A percentile compares a stretch with the other conserved stretches of the same genome.
Evolutionary conservation across 371 early-diverging fungal genomes (phyloP).

Genomic region (Mycotypha africana): DNA sequence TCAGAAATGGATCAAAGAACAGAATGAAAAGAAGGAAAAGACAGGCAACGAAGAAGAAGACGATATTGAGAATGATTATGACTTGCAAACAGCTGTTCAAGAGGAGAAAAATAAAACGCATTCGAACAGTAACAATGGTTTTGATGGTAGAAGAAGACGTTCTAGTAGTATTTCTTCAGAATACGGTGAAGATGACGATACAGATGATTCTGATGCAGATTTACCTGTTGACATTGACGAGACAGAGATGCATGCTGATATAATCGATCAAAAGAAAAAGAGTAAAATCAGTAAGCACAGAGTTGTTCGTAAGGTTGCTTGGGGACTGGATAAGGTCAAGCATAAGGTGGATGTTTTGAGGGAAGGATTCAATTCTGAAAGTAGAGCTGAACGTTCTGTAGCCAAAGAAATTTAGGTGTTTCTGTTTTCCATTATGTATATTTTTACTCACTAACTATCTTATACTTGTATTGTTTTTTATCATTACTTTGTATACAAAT

Average conservation of each 20-base stretch:
- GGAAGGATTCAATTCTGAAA: conserved; percentile 40
- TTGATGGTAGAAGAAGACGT: background rate
- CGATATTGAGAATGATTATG: conserved; percentile 3
- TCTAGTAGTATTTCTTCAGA: conserved; percentile 20
- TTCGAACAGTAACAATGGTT: background rate
- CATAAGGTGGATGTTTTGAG: conserved; percentile 23
- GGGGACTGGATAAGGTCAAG: conserved; percentile 30
- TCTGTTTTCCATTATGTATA: too few species aligned
- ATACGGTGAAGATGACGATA: conserved; percentile 21
- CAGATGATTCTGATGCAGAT: conserved; percentile 7
- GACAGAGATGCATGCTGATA: conserved; percentile 12
- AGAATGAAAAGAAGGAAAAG: conserved; percentile 6
- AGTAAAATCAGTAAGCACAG: conserved; percentile 21
- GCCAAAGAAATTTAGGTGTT: conserved; percentile 24
- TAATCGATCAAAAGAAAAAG: conserved; percentile 15
- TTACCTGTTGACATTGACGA: conserved; percentile 9
- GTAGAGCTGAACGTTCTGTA: conserved; percentile 21
- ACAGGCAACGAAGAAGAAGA: conserved; percentile 1
- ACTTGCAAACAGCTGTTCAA: conserved; percentile 11
- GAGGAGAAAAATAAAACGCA: conserved; percentile 3
- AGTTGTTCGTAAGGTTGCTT: conserved; percentile 26
- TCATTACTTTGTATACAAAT: too few species aligned
- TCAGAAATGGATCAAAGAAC: conserved; percentile 29
- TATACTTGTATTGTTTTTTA: too few species aligned
- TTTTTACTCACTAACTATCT: too few species aligned